phyloP scores from a whole-genome alignment of 164 flowering plant species.

The Paratinospora sagittata region DNA sequence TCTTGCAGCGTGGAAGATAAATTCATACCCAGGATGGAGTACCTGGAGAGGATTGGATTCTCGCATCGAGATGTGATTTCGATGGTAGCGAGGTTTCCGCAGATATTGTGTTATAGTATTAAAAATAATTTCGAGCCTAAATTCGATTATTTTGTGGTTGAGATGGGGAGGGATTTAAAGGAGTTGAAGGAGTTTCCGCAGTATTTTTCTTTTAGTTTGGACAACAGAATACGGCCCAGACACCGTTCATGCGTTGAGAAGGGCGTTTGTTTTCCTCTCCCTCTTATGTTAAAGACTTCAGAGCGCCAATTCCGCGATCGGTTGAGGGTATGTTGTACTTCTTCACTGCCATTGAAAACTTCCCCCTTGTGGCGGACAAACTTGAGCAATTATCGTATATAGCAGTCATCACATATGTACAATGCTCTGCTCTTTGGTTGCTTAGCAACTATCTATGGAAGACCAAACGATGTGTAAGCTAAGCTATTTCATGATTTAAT shows the following conservation, averaged over 20 bases:
- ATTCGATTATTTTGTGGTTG: conserved; percentile 67
- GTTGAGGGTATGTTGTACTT: conserved; percentile 63
- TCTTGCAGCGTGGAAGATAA: conserved; percentile 79
- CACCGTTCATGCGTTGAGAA: conserved; percentile 59
- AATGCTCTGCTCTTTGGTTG: too few species aligned
- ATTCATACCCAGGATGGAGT: conserved; percentile 67
- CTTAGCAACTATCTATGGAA: too few species aligned
- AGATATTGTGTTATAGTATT: conserved; percentile 67
- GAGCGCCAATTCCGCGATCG: conserved; percentile 40
- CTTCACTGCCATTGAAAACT: conserved; percentile 52
- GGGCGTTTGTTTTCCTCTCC: conserved; percentile 65
- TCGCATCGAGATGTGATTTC: conserved; percentile 38
- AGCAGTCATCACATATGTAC: not conserved
- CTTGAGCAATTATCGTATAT: conserved; percentile 10
- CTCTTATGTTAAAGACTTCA: conserved; percentile 49
- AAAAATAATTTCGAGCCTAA: conserved; percentile 71
- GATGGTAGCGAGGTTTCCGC: conserved; percentile 77
- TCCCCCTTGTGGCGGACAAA: conserved; percentile 72
- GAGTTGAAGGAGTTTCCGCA: conserved; percentile 87
- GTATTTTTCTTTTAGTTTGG: conserved; percentile 88
- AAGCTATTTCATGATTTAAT: too few species aligned
- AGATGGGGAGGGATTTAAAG: conserved; percentile 82
- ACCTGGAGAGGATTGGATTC: conserved; percentile 62
- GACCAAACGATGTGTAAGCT: too few species aligned
- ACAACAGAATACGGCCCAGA: conserved; percentile 77